These are phyloP conservation scores for Spergularia azorica DNA, from an alignment of 179 eudicot species.

Conservation along the genomic window DNA sequence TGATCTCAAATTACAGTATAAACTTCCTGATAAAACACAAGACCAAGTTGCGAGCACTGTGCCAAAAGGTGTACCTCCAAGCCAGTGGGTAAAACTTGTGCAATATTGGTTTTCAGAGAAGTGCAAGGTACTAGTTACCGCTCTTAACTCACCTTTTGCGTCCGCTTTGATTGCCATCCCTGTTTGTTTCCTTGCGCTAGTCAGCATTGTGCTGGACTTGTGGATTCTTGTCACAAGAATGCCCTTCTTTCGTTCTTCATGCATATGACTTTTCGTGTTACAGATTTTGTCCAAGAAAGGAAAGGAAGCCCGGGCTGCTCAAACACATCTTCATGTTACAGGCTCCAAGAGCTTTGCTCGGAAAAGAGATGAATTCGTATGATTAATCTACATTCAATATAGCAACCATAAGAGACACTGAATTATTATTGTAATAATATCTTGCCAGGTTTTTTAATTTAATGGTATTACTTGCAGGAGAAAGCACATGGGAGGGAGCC, in stretches of 20 bases:
- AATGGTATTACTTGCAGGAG: conserved; percentile 26
- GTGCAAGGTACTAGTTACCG: conserved; percentile 23
- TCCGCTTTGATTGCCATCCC: not conserved
- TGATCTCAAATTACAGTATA: conserved; percentile 34
- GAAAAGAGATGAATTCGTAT: conserved; percentile 43
- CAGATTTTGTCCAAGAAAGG: conserved; percentile 36
- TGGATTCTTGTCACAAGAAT: not conserved
- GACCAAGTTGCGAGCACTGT: conserved; percentile 37
- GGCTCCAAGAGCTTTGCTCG: conserved; percentile 45
- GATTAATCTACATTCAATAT: conserved; percentile 9
- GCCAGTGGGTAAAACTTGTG: conserved; percentile 42
- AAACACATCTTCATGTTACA: conserved; percentile 36
- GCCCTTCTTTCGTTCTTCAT: not conserved
- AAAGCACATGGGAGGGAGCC: conserved; percentile 39
- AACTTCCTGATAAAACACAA: conserved; percentile 33
- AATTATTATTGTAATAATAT: not conserved
- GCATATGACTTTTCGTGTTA: conserved; percentile 1
- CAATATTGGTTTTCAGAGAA: conserved; percentile 42
- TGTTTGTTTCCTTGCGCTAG: not conserved
- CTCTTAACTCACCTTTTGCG: not conserved
- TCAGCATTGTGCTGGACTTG: not conserved
- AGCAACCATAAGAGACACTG: too few relatives aligned
- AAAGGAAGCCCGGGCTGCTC: conserved; percentile 41
- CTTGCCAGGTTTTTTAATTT: not conserved
- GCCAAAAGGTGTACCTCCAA: conserved; percentile 33